Conservation (phyloP, 768 basidiomycete species). For the Termitomyces sp. region DNA sequence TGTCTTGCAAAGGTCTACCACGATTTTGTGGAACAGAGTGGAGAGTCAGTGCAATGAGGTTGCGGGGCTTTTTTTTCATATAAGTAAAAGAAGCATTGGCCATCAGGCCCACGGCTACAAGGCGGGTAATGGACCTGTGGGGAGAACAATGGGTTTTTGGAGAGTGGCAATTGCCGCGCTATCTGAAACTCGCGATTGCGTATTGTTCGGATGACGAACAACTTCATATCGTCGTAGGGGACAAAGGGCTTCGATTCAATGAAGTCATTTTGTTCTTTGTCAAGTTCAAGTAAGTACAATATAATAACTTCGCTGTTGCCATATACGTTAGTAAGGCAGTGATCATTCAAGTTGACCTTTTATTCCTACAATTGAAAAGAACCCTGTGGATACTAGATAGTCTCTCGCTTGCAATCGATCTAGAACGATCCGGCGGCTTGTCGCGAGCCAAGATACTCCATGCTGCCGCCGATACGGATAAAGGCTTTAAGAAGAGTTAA, state of each 20-base stretch:
- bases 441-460: too few relatives aligned
- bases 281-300: too few relatives aligned
- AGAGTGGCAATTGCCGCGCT: conserved; percentile 7
- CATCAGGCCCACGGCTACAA: conserved; percentile 8
- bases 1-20: not conserved
- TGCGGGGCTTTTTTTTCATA: conserved; percentile 8
- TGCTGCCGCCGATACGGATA: not conserved
- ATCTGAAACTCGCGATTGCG: conserved; percentile 1
- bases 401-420: not conserved
- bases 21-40: conserved; percentile 1
- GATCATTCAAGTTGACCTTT: not conserved
- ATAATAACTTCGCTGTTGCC: not conserved
- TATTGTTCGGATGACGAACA: not conserved
- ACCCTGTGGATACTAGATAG: not conserved
- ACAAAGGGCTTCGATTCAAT: not conserved
- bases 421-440: not conserved
- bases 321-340: not conserved
- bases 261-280: not conserved
- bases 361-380: not conserved
- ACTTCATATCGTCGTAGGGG: not conserved
- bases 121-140: not conserved
- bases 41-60: conserved; percentile 1
- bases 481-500: not conserved
- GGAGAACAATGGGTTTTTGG: conserved; percentile 11
- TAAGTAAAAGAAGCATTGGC: conserved; percentile 8